These are phyloP conservation scores for Lepidium aucheri DNA, from an alignment of 345 rosid genomes.

Conservation along the genomic window DNA sequence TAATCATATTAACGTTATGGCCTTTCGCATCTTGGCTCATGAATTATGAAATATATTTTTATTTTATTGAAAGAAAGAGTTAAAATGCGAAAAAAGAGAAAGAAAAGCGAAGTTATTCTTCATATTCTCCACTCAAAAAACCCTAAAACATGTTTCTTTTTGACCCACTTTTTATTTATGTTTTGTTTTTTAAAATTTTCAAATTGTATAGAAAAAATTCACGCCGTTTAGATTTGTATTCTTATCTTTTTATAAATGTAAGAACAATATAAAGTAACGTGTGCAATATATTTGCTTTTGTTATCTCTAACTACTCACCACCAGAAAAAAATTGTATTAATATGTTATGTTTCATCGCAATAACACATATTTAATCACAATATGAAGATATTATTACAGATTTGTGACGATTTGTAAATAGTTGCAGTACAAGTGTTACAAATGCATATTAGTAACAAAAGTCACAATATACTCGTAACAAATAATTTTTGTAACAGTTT, in stretches of 20 bases:
- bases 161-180: conserved; percentile 18
- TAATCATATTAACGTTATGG: neutral
- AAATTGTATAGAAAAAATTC: conserved; percentile 4
- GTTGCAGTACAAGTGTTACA: no score
- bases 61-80: neutral
- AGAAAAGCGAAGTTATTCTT: conserved; percentile 19
- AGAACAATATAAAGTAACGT: neutral
- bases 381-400: no score
- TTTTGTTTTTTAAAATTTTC: no score
- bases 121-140: conserved; percentile 22
- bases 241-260: neutral
- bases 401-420: no score
- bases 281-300: neutral
- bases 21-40: neutral
- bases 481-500: no score
- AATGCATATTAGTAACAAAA: no score
- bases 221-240: conserved; percentile 16
- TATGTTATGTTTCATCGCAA: no score
- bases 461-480: no score
- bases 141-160: conserved; percentile 9
- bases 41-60: neutral
- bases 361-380: no score
- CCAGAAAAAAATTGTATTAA: no score
- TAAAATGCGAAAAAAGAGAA: conserved; percentile 6
- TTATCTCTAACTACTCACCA: neutral